Evolutionary conservation across 805 yeast genomes (phyloP).

Genomic region (Zygosaccharomyces siamensis): DNA sequence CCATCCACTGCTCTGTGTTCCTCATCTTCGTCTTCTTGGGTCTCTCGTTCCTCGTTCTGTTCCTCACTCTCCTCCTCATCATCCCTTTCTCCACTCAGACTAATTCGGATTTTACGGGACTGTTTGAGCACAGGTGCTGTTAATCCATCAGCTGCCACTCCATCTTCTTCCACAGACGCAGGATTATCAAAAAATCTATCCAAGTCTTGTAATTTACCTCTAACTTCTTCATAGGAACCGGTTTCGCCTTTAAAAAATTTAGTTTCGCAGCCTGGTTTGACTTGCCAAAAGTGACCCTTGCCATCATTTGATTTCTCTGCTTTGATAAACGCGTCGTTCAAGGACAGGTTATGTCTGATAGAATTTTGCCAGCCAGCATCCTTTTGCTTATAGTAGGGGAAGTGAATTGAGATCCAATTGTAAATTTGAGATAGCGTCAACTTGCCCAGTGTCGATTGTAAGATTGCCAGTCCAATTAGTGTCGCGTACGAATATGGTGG

Average conservation of each 20-base stretch:
- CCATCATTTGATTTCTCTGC: slow-evolving; percentile 86
- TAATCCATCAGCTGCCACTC: background rate
- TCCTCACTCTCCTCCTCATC: slow-evolving; percentile 3
- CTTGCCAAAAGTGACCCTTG: slow-evolving; percentile 86
- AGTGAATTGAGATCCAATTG: slow-evolving; percentile 84
- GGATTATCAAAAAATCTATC: slow-evolving; percentile 14
- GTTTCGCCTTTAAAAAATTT: slow-evolving; percentile 58
- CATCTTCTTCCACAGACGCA: background rate
- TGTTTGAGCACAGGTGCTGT: background rate
- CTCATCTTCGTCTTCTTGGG: slow-evolving; percentile 8
- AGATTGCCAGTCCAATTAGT: slow-evolving; percentile 86
- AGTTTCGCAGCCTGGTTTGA: slow-evolving; percentile 75
- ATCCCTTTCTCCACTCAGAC: slow-evolving; percentile 1
- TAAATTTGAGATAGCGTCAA: slow-evolving; percentile 81
- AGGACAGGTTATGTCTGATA: slow-evolving; percentile 86
- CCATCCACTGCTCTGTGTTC: slow-evolving; percentile 11
- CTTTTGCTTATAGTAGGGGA: slow-evolving; percentile 72
- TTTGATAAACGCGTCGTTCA: slow-evolving; percentile 89
- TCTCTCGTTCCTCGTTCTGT: slow-evolving; percentile 11
- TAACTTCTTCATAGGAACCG: slow-evolving; percentile 24
- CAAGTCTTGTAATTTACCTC: slow-evolving; percentile 18
- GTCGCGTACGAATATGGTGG: slow-evolving; percentile 96
- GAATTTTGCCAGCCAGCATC: slow-evolving; percentile 98
- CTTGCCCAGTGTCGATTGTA: slow-evolving; percentile 68
- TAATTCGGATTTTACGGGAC: background rate